Base-by-base conservation (phyloP, 2,329 filamentous ascomycete genomes). In the Aspergillus sp. region DNA sequence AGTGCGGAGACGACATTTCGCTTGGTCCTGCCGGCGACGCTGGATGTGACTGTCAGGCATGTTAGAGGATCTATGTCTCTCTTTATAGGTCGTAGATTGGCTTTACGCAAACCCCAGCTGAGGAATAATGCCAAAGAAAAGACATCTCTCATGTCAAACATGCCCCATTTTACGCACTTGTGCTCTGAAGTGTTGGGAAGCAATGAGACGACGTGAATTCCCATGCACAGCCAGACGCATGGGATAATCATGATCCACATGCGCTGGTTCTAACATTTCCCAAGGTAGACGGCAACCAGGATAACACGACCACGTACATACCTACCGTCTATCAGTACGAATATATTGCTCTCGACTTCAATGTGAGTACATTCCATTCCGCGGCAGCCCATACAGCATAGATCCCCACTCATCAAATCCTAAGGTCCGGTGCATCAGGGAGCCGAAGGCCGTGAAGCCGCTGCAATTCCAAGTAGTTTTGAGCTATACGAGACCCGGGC, bases 1-100 rank as follows among this genome's bases (percentile, higher is more conserved):
- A 52, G 17, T 2, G 47, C 22, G 1, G 47, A 52, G 22, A 45
- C 15, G 13, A 52, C 47, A 19, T 47, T 52, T 46, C n/a, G 23
- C 15, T 58, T 58, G 9, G 55, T 58, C 11, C 49, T 34, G 19
- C 55, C 55, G 30, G 55, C 47, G 2, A 58, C 38, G 30, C 52
- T 58, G 55, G 48, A 58, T 19, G 48, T 15, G 19, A 48, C 46
- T 48, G 19, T 31, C 4, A n/a, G 30, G 8, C 15, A 1, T 46
- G 15, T 46, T 46, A 46, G 43, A 22, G 1, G 15, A 17, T 11
- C 31, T 38, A 15, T 23, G 22, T 25, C 11, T n/a, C 7, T 13
- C 31, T 11, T 38, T 11, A 11, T 8, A 9, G 31, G 9, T 11
- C 15, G 3, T 11, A 8, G 43, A 53, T 30, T 6, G 30, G 38